Evolutionary conservation across 768 basidiomycete genomes (phyloP).

Genomic region (Myochromella boudieri): DNA sequence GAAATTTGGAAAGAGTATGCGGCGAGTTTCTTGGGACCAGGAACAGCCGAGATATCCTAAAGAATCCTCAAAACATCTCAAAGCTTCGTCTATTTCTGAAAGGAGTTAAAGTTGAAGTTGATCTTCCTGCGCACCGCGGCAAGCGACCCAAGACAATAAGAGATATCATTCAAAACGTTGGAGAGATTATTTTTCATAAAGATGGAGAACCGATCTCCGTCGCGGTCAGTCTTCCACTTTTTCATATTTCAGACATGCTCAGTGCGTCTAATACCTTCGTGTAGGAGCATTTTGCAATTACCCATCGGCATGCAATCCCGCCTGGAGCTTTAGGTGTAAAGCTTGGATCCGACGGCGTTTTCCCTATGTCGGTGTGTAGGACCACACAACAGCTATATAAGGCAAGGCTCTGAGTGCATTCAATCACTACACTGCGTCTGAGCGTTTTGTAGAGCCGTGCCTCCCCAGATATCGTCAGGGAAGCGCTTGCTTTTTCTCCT

Average conservation of each 20-base stretch:
- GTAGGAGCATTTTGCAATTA: slow-evolving; percentile 27
- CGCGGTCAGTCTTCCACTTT: slow-evolving; percentile 19
- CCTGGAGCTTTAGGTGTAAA: slow-evolving; percentile 25
- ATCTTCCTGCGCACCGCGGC: slow-evolving; percentile 16
- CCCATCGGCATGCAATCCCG: slow-evolving; percentile 22
- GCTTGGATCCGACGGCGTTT: slow-evolving; percentile 24
- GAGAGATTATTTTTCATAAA: slow-evolving; percentile 25
- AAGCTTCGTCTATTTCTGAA: slow-evolving; percentile 26
- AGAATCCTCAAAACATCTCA: slow-evolving; percentile 15
- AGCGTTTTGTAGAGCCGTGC: slow-evolving; percentile 23
- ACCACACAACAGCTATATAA: slow-evolving; percentile 30
- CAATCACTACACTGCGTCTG: neutral
- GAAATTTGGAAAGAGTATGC: slow-evolving; percentile 22
- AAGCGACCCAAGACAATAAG: slow-evolving; percentile 25
- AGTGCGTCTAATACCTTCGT: neutral
- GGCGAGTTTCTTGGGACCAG: slow-evolving; percentile 15
- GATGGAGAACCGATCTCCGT: slow-evolving; percentile 24
- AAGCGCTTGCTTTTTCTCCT: slow-evolving; percentile 28
- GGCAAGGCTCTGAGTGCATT: slow-evolving; percentile 16
- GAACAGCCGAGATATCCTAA: slow-evolving; percentile 18
- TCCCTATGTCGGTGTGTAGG: slow-evolving; percentile 25
- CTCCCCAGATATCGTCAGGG: slow-evolving; percentile 28
- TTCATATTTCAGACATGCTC: neutral
- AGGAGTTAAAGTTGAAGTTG: slow-evolving; percentile 27
- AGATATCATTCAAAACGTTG: slow-evolving; percentile 27